Percentiles rank a stretch among this genome's conserved stretches.
These are phyloP conservation scores for Pyricularia grisea DNA, from an alignment of 2,329 filamentous ascomycete species.

Conservation along the genomic window DNA sequence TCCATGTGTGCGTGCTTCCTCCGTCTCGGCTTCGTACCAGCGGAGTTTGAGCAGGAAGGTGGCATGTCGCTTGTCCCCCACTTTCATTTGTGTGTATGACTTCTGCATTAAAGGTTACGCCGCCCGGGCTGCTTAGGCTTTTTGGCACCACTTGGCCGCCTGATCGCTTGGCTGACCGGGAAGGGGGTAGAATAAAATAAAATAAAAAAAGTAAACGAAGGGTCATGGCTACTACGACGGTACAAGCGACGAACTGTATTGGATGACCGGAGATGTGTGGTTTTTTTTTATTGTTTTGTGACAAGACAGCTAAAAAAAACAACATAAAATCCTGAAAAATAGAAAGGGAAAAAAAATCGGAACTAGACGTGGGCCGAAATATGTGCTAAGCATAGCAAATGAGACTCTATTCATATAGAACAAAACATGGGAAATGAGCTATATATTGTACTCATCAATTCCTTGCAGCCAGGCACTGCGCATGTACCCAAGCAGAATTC, in stretches of 20 bases:
- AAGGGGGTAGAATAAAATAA: background rate
- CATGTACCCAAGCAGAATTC: background rate
- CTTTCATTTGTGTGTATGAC: background rate
- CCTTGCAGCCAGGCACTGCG: background rate
- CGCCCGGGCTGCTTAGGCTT: background rate
- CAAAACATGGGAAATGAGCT: background rate
- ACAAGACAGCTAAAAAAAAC: background rate
- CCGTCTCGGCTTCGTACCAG: background rate
- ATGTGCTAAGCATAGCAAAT: background rate
- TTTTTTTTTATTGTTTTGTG: background rate
- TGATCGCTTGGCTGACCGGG: background rate
- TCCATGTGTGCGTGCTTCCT: background rate
- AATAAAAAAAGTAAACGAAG: background rate
- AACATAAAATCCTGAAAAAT: background rate
- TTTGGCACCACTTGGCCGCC: background rate
- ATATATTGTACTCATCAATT: background rate
- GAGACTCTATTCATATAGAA: background rate
- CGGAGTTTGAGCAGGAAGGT: background rate
- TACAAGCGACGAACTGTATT: background rate
- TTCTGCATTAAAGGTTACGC: background rate
- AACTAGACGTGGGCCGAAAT: background rate
- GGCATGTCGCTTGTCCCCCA: slow-evolving; percentile 1
- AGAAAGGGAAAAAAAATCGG: background rate
- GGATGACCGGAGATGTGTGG: background rate
- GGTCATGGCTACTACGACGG: background rate